A percentile compares a stretch with the other conserved stretches of the same genome.
Evolutionary conservation across 192 early-diverging fungal species (phyloP).

Genomic region (Obelidium mucronatum): DNA sequence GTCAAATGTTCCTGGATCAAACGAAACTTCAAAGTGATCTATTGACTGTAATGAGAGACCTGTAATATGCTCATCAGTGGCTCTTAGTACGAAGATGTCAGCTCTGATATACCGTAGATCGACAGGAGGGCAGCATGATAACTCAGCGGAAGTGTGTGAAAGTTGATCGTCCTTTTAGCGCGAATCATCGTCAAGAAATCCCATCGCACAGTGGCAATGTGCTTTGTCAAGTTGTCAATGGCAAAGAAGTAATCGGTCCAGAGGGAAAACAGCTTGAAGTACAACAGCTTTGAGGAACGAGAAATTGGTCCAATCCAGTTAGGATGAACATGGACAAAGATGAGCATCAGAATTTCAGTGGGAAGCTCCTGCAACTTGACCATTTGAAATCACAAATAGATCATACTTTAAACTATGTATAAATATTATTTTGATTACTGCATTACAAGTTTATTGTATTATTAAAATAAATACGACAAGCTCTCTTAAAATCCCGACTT

Average conservation of each 20-base stretch:
- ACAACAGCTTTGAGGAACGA: background rate
- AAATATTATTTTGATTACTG: too few relatives aligned
- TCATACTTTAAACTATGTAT: background rate
- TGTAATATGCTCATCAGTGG: background rate
- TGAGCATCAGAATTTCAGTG: background rate
- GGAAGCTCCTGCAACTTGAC: background rate
- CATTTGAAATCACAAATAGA: background rate
- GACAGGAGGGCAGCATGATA: constrained; percentile 26
- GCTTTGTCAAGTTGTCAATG: background rate
- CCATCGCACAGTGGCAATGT: background rate
- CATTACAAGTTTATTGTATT: too few relatives aligned
- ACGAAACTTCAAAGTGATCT: constrained; percentile 32
- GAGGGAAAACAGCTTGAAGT: background rate
- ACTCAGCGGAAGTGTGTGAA: background rate
- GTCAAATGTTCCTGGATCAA: constrained; percentile 2
- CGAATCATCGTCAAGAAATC: constrained; percentile 13
- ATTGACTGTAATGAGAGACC: constrained; percentile 7
- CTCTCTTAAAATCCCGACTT: constrained; percentile 3
- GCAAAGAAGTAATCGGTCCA: constrained; percentile 26
- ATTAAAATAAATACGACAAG: too few relatives aligned
- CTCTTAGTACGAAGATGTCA: too few relatives aligned
- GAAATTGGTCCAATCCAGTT: background rate
- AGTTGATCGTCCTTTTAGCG: constrained; percentile 29
- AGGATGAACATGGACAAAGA: constrained; percentile 20
- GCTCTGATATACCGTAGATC: constrained; percentile 7